phyloP scores from a whole-genome alignment of 805 yeast genomes.

The Kodamaea jinghongensis region DNA sequence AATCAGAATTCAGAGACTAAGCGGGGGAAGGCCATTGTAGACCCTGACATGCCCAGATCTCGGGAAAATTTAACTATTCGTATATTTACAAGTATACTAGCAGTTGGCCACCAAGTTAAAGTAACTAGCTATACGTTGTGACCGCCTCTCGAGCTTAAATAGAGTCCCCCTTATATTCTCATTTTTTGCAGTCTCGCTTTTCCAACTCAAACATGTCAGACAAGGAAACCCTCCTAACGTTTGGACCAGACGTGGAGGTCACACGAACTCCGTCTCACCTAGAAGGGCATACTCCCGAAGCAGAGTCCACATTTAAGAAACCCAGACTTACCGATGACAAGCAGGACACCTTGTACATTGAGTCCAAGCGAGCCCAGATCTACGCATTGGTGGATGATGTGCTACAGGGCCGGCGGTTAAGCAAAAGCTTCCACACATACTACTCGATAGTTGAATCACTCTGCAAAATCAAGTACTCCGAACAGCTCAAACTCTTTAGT shows the following conservation, averaged over 20 bases:
- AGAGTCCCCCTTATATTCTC: too few species aligned
- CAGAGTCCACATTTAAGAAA: conserved; percentile 3
- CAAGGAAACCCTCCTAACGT: conserved; percentile 3
- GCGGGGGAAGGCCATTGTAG: too few species aligned
- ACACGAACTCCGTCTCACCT: conserved; percentile 5
- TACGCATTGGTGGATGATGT: conserved; percentile 18
- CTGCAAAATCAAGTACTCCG: conserved; percentile 30
- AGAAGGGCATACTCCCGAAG: conserved; percentile 6
- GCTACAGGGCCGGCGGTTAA: conserved; percentile 15
- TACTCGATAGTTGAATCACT: conserved; percentile 30
- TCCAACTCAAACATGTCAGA: conserved; percentile 2
- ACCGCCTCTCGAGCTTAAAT: too few species aligned
- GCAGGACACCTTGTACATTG: conserved; percentile 6
- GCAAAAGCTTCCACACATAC: conserved; percentile 22
- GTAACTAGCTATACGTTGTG: too few species aligned
- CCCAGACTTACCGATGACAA: conserved; percentile 6
- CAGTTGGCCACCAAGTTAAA: too few species aligned
- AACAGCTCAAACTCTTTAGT: conserved; percentile 29
- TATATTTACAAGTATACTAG: too few species aligned
- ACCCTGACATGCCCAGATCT: too few species aligned
- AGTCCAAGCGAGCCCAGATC: conserved; percentile 7
- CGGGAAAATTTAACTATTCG: too few species aligned
- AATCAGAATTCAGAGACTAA: too few species aligned
- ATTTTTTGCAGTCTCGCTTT: too few species aligned
- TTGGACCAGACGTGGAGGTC: conserved; percentile 4